phyloP scores from a whole-genome alignment of 495 filamentous ascomycete species.

The Penicillium atrosanguineum region DNA sequence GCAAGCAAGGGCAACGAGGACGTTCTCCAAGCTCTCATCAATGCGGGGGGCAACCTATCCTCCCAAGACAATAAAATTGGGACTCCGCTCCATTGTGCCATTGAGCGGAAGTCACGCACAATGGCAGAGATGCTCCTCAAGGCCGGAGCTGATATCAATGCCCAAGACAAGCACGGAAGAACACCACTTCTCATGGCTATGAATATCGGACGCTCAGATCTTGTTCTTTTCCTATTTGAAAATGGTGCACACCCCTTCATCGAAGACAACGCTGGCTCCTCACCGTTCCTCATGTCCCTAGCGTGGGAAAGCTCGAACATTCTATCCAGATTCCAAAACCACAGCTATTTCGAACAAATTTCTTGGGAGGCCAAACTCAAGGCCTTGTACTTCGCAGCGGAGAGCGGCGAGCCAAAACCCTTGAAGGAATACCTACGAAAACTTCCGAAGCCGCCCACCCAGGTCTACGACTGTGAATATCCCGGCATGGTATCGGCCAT shows the following conservation, averaged over 20 bases:
- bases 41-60: conserved; percentile 3
- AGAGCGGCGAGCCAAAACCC: not conserved
- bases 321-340: conserved; percentile 4
- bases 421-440: conserved; percentile 3
- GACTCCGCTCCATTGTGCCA: conserved; percentile 10
- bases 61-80: conserved; percentile 3
- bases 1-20: conserved; percentile 14
- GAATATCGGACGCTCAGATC: conserved; percentile 25
- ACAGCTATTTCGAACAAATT: not conserved
- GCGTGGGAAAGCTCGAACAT: conserved; percentile 1
- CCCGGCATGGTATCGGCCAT: not conserved
- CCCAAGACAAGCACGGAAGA: conserved; percentile 14
- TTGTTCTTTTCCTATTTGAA: conserved; percentile 25
- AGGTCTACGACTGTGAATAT: not conserved
- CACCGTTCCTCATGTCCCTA: conserved; percentile 13
- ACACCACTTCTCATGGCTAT: conserved; percentile 35
- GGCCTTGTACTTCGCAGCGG: conserved; percentile 4
- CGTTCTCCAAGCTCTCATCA: conserved; percentile 6
- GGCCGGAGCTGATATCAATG: conserved; percentile 17
- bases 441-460: not conserved
- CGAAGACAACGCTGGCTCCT: conserved; percentile 1
- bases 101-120: conserved; percentile 3
- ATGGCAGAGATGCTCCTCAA: conserved; percentile 8
- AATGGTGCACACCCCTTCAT: conserved; percentile 28
- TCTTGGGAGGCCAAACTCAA: not conserved